Percentiles rank a stretch among this genome's conserved stretches.
Conservation (phyloP, 2,329 filamentous ascomycete species). For the Cercospora sp. region DNA sequence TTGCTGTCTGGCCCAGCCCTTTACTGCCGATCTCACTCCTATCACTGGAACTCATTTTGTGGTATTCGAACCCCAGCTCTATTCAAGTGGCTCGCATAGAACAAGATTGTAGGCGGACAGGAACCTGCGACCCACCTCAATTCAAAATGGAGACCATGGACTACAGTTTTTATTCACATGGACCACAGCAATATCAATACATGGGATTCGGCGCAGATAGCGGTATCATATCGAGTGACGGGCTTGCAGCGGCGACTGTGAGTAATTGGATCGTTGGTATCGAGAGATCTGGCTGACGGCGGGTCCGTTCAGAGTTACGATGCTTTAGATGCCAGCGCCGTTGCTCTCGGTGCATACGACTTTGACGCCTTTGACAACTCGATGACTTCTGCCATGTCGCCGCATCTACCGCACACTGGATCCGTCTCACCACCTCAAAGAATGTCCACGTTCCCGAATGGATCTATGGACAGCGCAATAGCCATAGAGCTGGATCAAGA, state of each 20-base stretch:
- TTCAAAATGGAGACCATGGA: constrained; percentile 50
- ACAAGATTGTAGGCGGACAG: background rate
- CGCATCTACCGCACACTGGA: constrained; percentile 22
- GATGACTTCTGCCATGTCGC: constrained; percentile 23
- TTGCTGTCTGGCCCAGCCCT: background rate
- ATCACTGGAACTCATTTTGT: background rate
- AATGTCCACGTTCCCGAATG: constrained; percentile 33
- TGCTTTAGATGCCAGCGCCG: constrained; percentile 27
- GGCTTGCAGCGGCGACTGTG: constrained; percentile 41
- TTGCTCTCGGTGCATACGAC: constrained; percentile 21
- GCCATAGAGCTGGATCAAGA: constrained; percentile 42
- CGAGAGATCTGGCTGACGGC: background rate
- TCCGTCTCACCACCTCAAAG: constrained; percentile 34
- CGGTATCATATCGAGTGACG: constrained; percentile 43
- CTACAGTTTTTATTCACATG: constrained; percentile 55
- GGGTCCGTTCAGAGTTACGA: constrained; percentile 32
- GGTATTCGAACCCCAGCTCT: background rate
- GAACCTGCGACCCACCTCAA: background rate
- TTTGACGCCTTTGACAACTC: constrained; percentile 24
- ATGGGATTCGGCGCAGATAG: constrained; percentile 37
- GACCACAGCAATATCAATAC: constrained; percentile 52
- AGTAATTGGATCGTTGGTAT: constrained; percentile 5
- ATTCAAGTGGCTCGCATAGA: background rate
- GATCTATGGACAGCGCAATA: constrained; percentile 48
- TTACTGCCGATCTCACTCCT: background rate